These are phyloP conservation scores for Crithidia expoeki DNA, from an alignment of 208 protist genomes.

Conservation along the genomic window DNA sequence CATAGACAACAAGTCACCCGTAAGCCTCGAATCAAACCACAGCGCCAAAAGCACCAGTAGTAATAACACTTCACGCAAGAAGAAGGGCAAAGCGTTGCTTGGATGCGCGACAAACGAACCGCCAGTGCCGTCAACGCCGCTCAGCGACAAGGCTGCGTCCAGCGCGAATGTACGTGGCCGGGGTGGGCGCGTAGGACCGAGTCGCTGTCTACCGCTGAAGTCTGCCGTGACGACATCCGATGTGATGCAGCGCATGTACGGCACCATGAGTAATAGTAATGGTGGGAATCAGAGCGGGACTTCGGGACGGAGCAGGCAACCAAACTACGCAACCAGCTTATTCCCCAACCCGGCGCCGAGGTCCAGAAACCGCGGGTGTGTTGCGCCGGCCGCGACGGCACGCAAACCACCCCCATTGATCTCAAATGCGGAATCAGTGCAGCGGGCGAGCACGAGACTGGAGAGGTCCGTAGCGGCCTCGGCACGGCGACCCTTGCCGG, in stretches of 20 bases:
- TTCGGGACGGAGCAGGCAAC: background rate
- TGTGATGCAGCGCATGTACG: conserved; percentile 23
- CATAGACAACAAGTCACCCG: background rate
- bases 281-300: background rate
- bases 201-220: background rate
- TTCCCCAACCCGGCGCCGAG: background rate
- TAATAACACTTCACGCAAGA: background rate
- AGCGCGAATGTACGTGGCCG: background rate
- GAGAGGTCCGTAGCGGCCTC: background rate
- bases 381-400: background rate
- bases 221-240: background rate
- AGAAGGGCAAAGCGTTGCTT: background rate
- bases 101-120: background rate
- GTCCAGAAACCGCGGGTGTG: conserved; percentile 1
- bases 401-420: background rate
- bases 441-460: background rate
- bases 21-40: background rate
- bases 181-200: background rate
- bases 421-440: background rate
- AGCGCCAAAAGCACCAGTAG: background rate
- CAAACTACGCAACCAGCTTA: background rate
- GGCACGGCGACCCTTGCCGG: background rate
- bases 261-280: background rate
- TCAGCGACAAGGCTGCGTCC: background rate
- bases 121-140: background rate